Evolutionary conservation across 345 rosid genomes (phyloP).

Genomic region (Turritis glabra): DNA sequence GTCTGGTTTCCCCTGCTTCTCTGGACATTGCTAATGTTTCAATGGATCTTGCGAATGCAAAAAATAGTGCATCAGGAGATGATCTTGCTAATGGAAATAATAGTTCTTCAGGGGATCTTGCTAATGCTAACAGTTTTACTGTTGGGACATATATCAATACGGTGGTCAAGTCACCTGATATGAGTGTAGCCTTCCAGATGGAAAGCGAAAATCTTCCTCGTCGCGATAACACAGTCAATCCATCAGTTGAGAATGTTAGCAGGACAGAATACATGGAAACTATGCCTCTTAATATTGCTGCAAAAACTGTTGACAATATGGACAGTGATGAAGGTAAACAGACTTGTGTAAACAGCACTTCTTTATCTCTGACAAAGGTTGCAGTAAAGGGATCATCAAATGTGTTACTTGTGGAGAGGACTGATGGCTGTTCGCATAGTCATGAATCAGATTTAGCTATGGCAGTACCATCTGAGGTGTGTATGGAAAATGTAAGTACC

Average conservation of each 20-base stretch:
- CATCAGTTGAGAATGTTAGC: conserved; percentile 36
- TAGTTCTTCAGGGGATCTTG: conserved; percentile 26
- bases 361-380: conserved; percentile 35
- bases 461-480: conserved; percentile 32
- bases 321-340: conserved; percentile 33
- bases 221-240: conserved; percentile 22
- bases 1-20: conserved; percentile 25
- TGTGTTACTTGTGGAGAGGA: conserved; percentile 30
- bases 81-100: conserved; percentile 23
- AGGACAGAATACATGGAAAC: conserved; percentile 33
- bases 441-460: conserved; percentile 43
- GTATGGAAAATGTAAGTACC: conserved; percentile 38
- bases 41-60: conserved; percentile 27
- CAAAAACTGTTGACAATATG: conserved; percentile 17
- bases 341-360: conserved; percentile 28
- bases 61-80: conserved; percentile 29
- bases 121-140: conserved; percentile 33
- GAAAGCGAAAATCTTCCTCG: conserved; percentile 28
- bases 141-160: conserved; percentile 1
- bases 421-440: conserved; percentile 32
- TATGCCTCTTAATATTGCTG: not conserved
- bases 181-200: conserved; percentile 31
- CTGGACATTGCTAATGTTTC: conserved; percentile 33
- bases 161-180: conserved; percentile 31
- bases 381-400: conserved; percentile 30